These are phyloP conservation scores for Metschnikowia amazonensis DNA, from an alignment of 805 yeast genomes.

Conservation along the genomic window DNA sequence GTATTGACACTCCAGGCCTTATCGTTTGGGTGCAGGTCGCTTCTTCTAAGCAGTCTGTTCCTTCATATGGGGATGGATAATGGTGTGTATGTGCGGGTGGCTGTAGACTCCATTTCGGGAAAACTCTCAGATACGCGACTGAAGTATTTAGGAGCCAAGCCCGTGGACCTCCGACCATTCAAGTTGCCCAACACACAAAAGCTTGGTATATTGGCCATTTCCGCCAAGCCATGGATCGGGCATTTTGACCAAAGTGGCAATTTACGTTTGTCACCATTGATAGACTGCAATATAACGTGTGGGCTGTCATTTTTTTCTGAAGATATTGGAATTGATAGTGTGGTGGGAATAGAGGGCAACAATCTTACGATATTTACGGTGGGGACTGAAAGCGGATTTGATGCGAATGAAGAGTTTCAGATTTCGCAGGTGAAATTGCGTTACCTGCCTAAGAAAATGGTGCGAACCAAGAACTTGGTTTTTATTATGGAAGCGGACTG, in stretches of 20 bases:
- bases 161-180: conserved; percentile 48
- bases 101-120: conserved; percentile 58
- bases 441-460: conserved; percentile 49
- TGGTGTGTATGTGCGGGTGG: conserved; percentile 71
- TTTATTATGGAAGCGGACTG: conserved; percentile 48
- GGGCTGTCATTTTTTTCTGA: conserved; percentile 59
- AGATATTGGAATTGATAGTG: conserved; percentile 56
- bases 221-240: conserved; percentile 56
- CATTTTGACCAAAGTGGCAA: conserved; percentile 29
- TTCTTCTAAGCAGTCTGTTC: conserved; percentile 27
- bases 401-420: conserved; percentile 26
- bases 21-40: conserved; percentile 40
- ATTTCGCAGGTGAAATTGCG: conserved; percentile 38
- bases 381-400: conserved; percentile 34
- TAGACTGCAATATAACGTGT: conserved; percentile 38
- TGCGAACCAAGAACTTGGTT: conserved; percentile 19
- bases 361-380: conserved; percentile 54
- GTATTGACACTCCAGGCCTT: conserved; percentile 62
- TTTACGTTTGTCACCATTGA: conserved; percentile 47
- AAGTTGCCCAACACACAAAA: conserved; percentile 20
- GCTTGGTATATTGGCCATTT: conserved; percentile 44
- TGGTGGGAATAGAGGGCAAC: conserved; percentile 56
- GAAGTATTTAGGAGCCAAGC: conserved; percentile 68
- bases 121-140: conserved; percentile 56
- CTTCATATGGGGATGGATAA: conserved; percentile 80